Percentiles rank a stretch among this genome's conserved stretches.
These are phyloP conservation scores for Malassezia caprae DNA, from an alignment of 1,284 basidiomycete species.

Conservation along the genomic window DNA sequence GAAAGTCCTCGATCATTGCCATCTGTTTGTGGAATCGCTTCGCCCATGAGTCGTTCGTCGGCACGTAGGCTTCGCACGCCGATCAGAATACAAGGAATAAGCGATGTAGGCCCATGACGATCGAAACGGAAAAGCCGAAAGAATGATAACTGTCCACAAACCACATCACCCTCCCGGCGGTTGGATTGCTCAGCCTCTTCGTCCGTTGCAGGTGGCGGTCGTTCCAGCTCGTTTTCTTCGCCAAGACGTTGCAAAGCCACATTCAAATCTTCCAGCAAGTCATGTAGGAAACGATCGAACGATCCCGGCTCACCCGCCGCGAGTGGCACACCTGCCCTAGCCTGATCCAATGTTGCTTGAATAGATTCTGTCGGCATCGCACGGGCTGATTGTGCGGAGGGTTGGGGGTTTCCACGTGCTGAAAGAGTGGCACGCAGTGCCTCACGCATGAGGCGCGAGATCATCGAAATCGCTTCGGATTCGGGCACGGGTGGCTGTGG, in stretches of 20 bases:
- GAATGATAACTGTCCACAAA: slow-evolving; percentile 38
- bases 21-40: neutral
- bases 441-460: slow-evolving; percentile 19
- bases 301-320: slow-evolving; percentile 30
- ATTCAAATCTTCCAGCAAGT: slow-evolving; percentile 29
- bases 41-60: slow-evolving; percentile 22
- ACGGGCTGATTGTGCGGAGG: neutral
- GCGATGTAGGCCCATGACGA: slow-evolving; percentile 20
- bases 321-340: slow-evolving; percentile 23
- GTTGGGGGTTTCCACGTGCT: neutral
- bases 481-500: neutral
- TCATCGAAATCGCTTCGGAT: slow-evolving; percentile 10
- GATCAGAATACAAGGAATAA: slow-evolving; percentile 39
- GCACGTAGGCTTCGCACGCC: slow-evolving; percentile 39
- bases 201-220: slow-evolving; percentile 1
- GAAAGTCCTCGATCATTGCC: slow-evolving; percentile 13
- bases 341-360: slow-evolving; percentile 19
- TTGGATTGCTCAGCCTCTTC: slow-evolving; percentile 17
- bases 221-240: slow-evolving; percentile 19
- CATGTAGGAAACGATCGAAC: slow-evolving; percentile 36
- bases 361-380: neutral
- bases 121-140: slow-evolving; percentile 45
- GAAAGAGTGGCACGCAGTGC: slow-evolving; percentile 8
- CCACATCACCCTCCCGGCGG: slow-evolving; percentile 29
- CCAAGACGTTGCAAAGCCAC: slow-evolving; percentile 27